Conservation (phyloP, 768 basidiomycete species). For the Amanita polypyramis region DNA sequence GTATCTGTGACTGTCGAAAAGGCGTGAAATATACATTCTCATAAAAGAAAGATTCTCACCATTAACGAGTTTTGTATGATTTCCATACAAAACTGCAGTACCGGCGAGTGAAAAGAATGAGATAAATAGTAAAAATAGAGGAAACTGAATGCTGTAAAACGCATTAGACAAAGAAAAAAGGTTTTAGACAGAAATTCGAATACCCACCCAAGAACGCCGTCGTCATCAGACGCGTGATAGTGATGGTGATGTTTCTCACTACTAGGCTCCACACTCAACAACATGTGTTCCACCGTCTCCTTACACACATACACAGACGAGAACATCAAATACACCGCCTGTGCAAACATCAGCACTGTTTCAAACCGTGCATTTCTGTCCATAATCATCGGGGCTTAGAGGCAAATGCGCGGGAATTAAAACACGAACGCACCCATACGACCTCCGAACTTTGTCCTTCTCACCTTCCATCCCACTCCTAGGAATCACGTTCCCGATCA, state of each 20-base stretch:
- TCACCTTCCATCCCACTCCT: conserved; percentile 14
- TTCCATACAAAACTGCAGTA: conserved; percentile 49
- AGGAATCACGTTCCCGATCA: conserved; percentile 34
- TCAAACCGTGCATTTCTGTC: conserved; percentile 54
- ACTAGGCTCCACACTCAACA: conserved; percentile 49
- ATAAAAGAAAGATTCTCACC: conserved; percentile 29
- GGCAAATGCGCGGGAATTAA: not conserved
- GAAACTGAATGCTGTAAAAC: conserved; percentile 62
- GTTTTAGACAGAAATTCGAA: not conserved
- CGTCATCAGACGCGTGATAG: conserved; percentile 34
- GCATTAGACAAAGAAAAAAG: conserved; percentile 17
- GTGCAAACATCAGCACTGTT: conserved; percentile 74
- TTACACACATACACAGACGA: conserved; percentile 94
- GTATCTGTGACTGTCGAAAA: conserved; percentile 42
- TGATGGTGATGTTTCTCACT: conserved; percentile 51
- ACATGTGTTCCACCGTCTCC: conserved; percentile 87
- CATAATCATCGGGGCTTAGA: not conserved
- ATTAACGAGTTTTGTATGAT: conserved; percentile 54
- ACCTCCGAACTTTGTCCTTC: conserved; percentile 46
- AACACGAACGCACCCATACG: conserved; percentile 26
- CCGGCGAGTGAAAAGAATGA: conserved; percentile 46
- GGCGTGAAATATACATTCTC: not conserved
- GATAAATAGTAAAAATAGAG: conserved; percentile 42
- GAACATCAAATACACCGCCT: conserved; percentile 90
- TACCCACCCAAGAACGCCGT: conserved; percentile 31